Evolutionary conservation across 2,329 filamentous ascomycete species (phyloP).

Genomic region (Cytospora schulzeri): DNA sequence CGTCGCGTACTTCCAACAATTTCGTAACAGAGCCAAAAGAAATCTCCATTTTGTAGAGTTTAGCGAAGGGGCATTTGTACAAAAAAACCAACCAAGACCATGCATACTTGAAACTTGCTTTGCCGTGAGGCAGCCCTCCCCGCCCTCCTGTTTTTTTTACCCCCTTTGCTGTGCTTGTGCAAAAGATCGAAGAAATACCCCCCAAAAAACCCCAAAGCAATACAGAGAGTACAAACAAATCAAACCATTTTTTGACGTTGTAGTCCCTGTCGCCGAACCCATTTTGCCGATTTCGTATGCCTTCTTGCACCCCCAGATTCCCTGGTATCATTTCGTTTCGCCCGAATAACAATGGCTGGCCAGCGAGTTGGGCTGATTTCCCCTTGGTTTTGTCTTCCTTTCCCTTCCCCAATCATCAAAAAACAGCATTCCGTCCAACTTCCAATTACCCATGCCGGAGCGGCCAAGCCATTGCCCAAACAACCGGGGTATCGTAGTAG

Average conservation of each 20-base stretch:
- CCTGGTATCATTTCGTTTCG: slow-evolving; percentile 5
- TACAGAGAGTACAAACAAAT: slow-evolving; percentile 5
- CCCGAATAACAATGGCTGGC: slow-evolving; percentile 7
- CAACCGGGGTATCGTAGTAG: slow-evolving; percentile 19
- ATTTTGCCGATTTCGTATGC: neutral
- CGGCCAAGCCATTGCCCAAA: slow-evolving; percentile 18
- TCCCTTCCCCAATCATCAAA: slow-evolving; percentile 5
- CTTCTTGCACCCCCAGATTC: neutral
- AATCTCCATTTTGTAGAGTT: neutral
- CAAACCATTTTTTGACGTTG: neutral
- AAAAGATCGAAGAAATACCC: slow-evolving; percentile 4
- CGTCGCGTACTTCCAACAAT: neutral
- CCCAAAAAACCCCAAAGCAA: slow-evolving; percentile 9
- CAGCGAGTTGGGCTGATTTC: neutral
- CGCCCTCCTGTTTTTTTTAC: slow-evolving; percentile 36
- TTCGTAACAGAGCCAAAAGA: neutral
- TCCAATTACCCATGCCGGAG: slow-evolving; percentile 16
- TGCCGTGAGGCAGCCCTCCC: slow-evolving; percentile 43
- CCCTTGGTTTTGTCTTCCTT: neutral
- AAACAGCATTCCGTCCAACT: slow-evolving; percentile 11
- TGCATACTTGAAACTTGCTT: slow-evolving; percentile 13
- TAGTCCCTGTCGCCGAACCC: neutral
- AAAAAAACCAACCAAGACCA: neutral
- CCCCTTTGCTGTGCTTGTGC: slow-evolving; percentile 14
- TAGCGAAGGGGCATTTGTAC: slow-evolving; percentile 1